A percentile compares a stretch with the other conserved stretches of the same genome.
Conservation (phyloP, 1,284 basidiomycete species). For the Ganoderma leucocontextum region DNA sequence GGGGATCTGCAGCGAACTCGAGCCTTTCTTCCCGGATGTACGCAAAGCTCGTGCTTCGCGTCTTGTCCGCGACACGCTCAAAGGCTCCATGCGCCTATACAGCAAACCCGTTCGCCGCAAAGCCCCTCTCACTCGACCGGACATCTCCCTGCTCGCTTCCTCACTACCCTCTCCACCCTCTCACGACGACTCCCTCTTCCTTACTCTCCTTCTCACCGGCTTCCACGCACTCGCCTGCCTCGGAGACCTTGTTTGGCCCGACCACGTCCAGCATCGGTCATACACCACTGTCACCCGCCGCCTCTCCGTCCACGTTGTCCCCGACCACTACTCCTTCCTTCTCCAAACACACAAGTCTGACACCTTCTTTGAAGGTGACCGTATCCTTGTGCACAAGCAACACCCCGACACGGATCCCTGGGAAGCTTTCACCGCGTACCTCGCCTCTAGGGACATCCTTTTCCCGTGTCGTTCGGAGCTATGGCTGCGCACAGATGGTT, state of each 20-base stretch:
- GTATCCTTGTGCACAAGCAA: not conserved
- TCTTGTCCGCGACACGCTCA: too few relatives aligned
- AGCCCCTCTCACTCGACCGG: not conserved
- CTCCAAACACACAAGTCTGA: not conserved
- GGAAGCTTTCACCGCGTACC: conserved; percentile 18
- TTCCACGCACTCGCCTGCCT: not conserved
- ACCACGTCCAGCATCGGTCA: not conserved
- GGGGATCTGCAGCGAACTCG: too few relatives aligned
- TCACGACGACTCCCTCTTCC: not conserved
- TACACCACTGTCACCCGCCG: not conserved
- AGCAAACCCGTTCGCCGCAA: too few relatives aligned
- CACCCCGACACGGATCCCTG: too few relatives aligned
- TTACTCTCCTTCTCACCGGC: not conserved
- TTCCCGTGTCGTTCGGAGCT: conserved; percentile 26
- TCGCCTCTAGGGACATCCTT: conserved; percentile 25
- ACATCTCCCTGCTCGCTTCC: not conserved
- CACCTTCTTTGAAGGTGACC: not conserved
- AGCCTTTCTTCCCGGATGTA: too few relatives aligned
- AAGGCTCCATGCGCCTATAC: too few relatives aligned
- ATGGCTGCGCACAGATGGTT: too few relatives aligned
- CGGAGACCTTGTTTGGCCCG: not conserved
- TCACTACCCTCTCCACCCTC: not conserved
- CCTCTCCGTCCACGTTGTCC: not conserved
- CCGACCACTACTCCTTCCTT: not conserved
- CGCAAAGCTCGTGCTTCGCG: too few relatives aligned